These are phyloP conservation scores for Nakazawaea wyomingensis DNA, from an alignment of 805 yeast genomes.

Conservation along the genomic window DNA sequence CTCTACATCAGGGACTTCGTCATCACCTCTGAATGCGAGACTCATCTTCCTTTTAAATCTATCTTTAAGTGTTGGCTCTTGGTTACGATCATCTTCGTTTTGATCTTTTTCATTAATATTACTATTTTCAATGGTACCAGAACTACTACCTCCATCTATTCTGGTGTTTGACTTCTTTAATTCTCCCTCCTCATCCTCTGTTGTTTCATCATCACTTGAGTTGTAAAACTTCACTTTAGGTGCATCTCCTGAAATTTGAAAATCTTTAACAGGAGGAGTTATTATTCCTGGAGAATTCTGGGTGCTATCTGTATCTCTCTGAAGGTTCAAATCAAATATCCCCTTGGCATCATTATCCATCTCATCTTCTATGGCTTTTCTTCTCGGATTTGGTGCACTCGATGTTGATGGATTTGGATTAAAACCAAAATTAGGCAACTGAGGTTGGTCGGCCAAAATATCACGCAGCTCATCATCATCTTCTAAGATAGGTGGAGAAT, in stretches of 20 bases:
- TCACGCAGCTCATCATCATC: conserved; percentile 12
- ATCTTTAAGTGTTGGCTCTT: conserved; percentile 13
- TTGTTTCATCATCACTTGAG: conserved; percentile 25
- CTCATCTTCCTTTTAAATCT: conserved; percentile 18
- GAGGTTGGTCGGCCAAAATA: conserved; percentile 9
- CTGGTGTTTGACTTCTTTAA: background rate
- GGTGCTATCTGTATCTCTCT: background rate
- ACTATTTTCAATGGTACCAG: conserved; percentile 3
- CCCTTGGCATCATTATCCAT: conserved; percentile 10
- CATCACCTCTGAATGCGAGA: conserved; percentile 9
- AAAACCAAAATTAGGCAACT: conserved; percentile 6
- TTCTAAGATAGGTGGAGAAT: conserved; percentile 12
- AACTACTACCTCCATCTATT: conserved; percentile 13
- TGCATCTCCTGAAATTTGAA: background rate
- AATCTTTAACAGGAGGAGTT: background rate
- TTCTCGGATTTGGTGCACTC: background rate
- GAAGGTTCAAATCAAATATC: conserved; percentile 1
- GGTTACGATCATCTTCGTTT: background rate
- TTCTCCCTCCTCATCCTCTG: conserved; percentile 16
- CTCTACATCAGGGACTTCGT: conserved; percentile 16
- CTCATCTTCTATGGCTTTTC: conserved; percentile 10
- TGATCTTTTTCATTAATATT: background rate
- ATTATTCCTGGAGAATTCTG: background rate
- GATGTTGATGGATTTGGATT: background rate
- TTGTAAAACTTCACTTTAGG: conserved; percentile 13